Conservation (phyloP, 2,329 filamentous ascomycete genomes). For the Colletotrichum sp. region DNA sequence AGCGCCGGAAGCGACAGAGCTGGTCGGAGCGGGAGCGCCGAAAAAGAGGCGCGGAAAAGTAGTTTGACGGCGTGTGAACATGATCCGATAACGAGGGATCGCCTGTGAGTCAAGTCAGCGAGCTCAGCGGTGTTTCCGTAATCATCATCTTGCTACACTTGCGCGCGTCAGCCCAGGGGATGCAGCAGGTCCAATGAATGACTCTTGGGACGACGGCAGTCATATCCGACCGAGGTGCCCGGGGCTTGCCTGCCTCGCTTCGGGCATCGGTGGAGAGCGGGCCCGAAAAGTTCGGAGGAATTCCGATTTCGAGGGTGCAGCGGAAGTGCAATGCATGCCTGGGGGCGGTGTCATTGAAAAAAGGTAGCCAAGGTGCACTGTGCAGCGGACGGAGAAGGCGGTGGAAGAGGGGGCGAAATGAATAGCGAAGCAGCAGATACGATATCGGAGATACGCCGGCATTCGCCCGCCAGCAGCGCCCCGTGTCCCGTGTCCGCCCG, state of each 20-base stretch:
- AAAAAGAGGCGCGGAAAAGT: background rate
- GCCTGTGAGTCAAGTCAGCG: background rate
- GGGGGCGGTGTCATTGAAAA: background rate
- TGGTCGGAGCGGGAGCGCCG: background rate
- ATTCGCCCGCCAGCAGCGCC: background rate
- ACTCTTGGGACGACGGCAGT: background rate
- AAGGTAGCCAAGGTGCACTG: background rate
- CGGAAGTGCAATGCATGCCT: background rate
- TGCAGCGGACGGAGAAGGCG: background rate
- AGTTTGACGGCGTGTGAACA: background rate
- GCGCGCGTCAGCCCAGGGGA: background rate
- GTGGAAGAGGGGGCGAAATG: background rate
- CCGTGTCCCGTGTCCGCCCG: slow-evolving; percentile 1
- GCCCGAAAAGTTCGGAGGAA: background rate
- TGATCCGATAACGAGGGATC: background rate
- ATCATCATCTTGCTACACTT: background rate
- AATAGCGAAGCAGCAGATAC: slow-evolving; percentile 3
- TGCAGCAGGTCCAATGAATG: background rate
- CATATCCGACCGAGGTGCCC: background rate
- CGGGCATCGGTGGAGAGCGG: background rate
- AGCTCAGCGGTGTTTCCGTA: background rate
- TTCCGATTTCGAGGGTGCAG: background rate
- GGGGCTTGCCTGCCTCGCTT: slow-evolving; percentile 2
- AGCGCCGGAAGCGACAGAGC: background rate
- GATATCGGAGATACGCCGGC: slow-evolving; percentile 24